Base-by-base conservation (phyloP, 441 rosid species). In the Macaranga tanarius region DNA sequence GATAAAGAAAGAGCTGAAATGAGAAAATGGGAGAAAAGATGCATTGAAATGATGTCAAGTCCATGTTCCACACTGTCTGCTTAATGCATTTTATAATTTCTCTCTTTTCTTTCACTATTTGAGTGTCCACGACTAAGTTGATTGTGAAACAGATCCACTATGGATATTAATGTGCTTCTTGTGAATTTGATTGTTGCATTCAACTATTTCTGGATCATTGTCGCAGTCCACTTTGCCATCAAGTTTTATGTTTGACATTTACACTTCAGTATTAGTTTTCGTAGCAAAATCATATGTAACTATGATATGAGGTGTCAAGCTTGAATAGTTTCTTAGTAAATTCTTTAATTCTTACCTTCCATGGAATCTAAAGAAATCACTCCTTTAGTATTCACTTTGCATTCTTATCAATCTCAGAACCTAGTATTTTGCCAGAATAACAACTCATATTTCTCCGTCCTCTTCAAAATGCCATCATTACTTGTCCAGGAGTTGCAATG, bases 401-500 rank as follows among this genome's bases (percentile, higher is more conserved):
- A 20, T 10, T 52, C 10, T 55, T 12, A 12, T 68, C 31, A n/a
- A 68, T 31, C 40, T 68, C 8, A 2, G 5, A 34, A 51, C 28
- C 31, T 20, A 4, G 31, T 23, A 19, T 5, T 31, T 34, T 16
- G 28, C n/a, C n/a, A 52, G 47, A 34, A 31, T 67, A 22, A 67
- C 28, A n/a, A 55, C 26, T 19, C 28, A 20, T 1, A 34, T 34
- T 58, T 59, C 34, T 61, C 48, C 56, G 47, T 58, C 16, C 60
- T 54, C 51, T 75, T 62, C 17, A 55, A 61, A 62, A 61, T 76
- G 48, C 34, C 60, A n/a, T 38, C 19, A 59, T 62, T 42, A 44
- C 67, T 54, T 38, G 15, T 84, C 73, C 80, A 90, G 96, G 96
- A 80, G 99, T 95, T 51, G 97, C 97, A 22, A 95, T 95, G 99